phyloP scores from a whole-genome alignment of 169 alveolate species.

The Plasmodium coatneyi region DNA sequence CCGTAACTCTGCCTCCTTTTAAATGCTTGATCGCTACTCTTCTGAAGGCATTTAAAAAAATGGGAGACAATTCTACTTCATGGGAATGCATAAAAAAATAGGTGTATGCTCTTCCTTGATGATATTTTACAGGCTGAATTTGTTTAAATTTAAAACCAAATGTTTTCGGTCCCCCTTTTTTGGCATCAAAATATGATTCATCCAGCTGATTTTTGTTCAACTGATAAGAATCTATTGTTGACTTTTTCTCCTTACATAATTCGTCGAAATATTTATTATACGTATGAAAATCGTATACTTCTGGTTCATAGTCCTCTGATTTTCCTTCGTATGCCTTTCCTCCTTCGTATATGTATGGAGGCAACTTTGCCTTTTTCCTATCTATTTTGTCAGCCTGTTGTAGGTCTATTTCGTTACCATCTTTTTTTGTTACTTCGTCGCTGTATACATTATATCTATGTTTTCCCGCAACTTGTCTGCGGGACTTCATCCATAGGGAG shows the following conservation, averaged over 20 bases:
- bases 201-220: conserved; percentile 61
- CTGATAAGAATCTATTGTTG: conserved; percentile 56
- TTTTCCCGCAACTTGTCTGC: background rate
- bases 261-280: conserved; percentile 75
- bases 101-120: conserved; percentile 86
- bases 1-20: conserved; percentile 88
- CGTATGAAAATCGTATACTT: conserved; percentile 73
- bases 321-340: conserved; percentile 49
- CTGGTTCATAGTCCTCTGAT: conserved; percentile 66
- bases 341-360: conserved; percentile 70
- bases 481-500: conserved; percentile 4
- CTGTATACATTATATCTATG: conserved; percentile 71
- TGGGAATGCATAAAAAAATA: conserved; percentile 88
- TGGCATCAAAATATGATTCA: conserved; percentile 74
- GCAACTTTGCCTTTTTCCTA: conserved; percentile 31
- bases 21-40: conserved; percentile 85
- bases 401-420: conserved; percentile 25
- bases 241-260: conserved; percentile 59
- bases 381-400: conserved; percentile 62
- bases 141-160: conserved; percentile 89
- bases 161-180: conserved; percentile 79
- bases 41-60: conserved; percentile 86
- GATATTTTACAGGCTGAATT: conserved; percentile 88
- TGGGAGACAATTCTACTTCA: conserved; percentile 86
- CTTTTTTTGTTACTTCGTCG: conserved; percentile 34